Base-by-base conservation (phyloP, 2,329 filamentous ascomycete genomes). In the Byssothecium circinans region DNA sequence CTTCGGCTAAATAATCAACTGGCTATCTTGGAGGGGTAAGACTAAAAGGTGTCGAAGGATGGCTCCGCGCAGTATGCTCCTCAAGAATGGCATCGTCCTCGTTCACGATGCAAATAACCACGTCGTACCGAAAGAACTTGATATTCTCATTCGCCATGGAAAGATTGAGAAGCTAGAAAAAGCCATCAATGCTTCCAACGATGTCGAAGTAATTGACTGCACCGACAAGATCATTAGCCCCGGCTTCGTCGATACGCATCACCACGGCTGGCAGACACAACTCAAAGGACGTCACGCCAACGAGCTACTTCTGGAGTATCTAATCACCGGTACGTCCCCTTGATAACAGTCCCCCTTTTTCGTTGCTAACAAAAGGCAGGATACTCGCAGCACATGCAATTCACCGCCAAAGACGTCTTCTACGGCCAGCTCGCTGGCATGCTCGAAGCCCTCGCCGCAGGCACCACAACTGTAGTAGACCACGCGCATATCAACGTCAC, bases 171-270 rank as follows among this genome's bases (percentile, higher is more conserved):
- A 65, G 45, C 65, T 74, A 17, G 67, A 49, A 36, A 36, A 45
- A 17, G 44, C 53, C 14, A 67, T 73, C 15, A 35, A 51, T 3
- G 63, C 65, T 1, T 36, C 48, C 0, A 29, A 50, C 2, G 63
- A 65, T 15, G 68, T 68, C 1, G 69, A 79, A 41, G 50, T 74
- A 1, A 65, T 82, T n/a, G 74, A 83, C 52, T 75, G 74, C 32
- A 72, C 70, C 0, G 69, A 74, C 43, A 78, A 80, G 56, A 81
- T 82, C 42, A 70, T 82, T 45, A 75, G 75, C 0, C 80, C 80
- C 0, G 81, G 81, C 2, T 82, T 83, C 60, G 68, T 83, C 43
- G 79, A 83, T 60, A 82, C 79, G 0, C 81, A 83, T 51, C 75
- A 76, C 2, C 62, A 67, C 50, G 48, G 57, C 29, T 61, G 80